Base-by-base conservation (phyloP, 164 flowering plant species). In the Cinnamomum micranthum region DNA sequence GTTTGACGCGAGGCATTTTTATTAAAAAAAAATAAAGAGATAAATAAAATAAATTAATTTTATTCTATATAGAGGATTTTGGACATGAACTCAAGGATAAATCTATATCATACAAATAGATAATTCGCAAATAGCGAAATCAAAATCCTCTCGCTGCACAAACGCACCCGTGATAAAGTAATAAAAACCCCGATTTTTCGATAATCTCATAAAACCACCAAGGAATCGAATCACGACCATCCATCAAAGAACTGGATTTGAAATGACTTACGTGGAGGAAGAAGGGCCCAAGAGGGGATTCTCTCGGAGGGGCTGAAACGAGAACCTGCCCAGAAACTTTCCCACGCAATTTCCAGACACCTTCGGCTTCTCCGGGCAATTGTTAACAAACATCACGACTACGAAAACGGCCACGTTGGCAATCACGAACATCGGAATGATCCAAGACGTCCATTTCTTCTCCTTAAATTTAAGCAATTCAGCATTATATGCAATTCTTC, bases 211-310 rank as follows among this genome's bases (percentile, higher is more conserved):
- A 41, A 41, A 41, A 41, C 47, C 47, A 31, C 2, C 47, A 41
- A 1, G 11, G 47, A 41, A 1, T 41, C 11, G 10, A 41, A 41
- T 41, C 47, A 7, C 11, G 47, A 41, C 47, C 47, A 0, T 41
- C 11, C 47, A 41, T 41, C 47, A 9, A 1, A 55, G 1, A 5
- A 55, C 20, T 3, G 0, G 59, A 52, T 13, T 52, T 13, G 33
- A 28, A 66, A 66, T 58, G 15, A 35, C 78, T 84, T 84, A 94
- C 98, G 95, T 87, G 13, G 77, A 33, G 70, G 95, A 83, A 80
- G 97, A 89, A 64, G 98, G 96, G 20, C 97, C 98, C 50, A 91
- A 80, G 60, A 94, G 88, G 23, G 97, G 97, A 82, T 94, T 92
- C 66, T 88, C 90, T 59, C 71, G 74, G 52, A 87, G 71, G 6